Percentiles rank a stretch among this genome's conserved stretches.
phyloP scores from a whole-genome alignment of 495 filamentous ascomycete genomes.

The Talaromyces nanjingensis region DNA sequence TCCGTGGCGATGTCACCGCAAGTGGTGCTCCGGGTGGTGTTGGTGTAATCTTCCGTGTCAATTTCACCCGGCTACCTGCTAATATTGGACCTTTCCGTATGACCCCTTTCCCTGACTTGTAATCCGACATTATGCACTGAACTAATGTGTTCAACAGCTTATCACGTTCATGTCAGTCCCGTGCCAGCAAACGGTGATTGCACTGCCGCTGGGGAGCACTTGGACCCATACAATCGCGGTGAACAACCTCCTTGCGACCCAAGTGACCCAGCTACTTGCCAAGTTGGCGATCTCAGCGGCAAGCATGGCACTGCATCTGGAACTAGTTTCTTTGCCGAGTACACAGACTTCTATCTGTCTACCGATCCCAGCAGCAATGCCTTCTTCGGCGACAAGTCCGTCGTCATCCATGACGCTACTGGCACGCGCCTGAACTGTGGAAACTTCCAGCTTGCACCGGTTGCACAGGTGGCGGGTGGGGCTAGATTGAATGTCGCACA shows the following conservation, averaged over 20 bases:
- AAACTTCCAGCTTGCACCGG: conserved; percentile 17
- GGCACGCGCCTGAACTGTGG: conserved; percentile 23
- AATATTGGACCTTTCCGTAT: conserved; percentile 63
- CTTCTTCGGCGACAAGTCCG: conserved; percentile 73
- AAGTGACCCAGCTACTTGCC: conserved; percentile 58
- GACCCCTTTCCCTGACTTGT: conserved; percentile 30
- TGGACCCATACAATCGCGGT: conserved; percentile 60
- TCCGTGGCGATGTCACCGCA: conserved; percentile 58
- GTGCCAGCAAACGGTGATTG: conserved; percentile 75
- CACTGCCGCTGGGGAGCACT: conserved; percentile 59
- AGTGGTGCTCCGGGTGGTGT: conserved; percentile 45
- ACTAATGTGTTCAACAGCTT: conserved; percentile 41
- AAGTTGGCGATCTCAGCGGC: conserved; percentile 77
- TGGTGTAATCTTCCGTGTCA: conserved; percentile 56
- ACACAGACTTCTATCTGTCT: conserved; percentile 63
- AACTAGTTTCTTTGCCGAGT: conserved; percentile 39
- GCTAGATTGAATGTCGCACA: background rate
- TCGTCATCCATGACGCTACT: conserved; percentile 58
- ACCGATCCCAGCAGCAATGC: conserved; percentile 46
- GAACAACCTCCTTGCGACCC: conserved; percentile 59
- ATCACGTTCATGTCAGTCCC: conserved; percentile 74
- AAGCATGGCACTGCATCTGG: conserved; percentile 65
- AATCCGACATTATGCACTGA: background rate
- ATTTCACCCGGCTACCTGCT: conserved; percentile 59
- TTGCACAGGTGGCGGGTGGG: background rate